Evolutionary conservation across 768 basidiomycete genomes (phyloP), one percentile per base, ranked within the genome.

Genomic region (Cubamyces lactineus): DNA sequence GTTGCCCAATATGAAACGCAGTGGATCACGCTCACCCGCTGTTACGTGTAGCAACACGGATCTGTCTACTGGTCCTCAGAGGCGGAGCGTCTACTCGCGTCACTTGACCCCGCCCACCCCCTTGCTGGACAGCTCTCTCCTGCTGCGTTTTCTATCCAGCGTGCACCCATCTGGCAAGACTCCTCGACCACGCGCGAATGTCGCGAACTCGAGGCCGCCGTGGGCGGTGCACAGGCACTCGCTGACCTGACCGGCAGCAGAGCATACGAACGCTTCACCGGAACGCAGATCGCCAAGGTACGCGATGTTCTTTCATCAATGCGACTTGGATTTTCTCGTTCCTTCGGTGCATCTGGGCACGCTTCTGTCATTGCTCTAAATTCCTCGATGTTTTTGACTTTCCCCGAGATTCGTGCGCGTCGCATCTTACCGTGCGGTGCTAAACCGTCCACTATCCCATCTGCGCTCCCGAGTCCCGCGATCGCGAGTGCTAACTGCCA

Each of bases 151-250:
- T 86, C 91, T 6, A 74, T 85, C 13, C 78, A 78, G 1, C 80
- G 80, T 63, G 83, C 88, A 3, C 92, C 92, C 11, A 94, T 94
- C 69, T 96, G 94, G 93, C 92, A 95, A 72, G 94, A 95, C 73
- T 92, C 91, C 1, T 93, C 91, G 0, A 94, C 92, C 0, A 87
- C 86, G 0, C 74, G 76, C 45, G 91, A 94, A 66, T 95, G 93
- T 70, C 76, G 76, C 57, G 81, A 79, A 60, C 75, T 95, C 45
- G 90, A 94, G 69, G 80, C 77, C 0, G 80, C 78, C 40, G 76
- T 89, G 11, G 92, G 92, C 40, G 91, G 91, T 5, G 74, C 88
- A 0, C 88, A 89, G 62, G 82, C 74, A 5, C 78, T 96, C 8
- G 87, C 92, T 9, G 84, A 89, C 70, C 74, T 89, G 13, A 90